Evolutionary conservation across 495 filamentous ascomycete species (phyloP), one percentile per base, ranked within the genome.

Genomic region (Penicillium bialowiezense): DNA sequence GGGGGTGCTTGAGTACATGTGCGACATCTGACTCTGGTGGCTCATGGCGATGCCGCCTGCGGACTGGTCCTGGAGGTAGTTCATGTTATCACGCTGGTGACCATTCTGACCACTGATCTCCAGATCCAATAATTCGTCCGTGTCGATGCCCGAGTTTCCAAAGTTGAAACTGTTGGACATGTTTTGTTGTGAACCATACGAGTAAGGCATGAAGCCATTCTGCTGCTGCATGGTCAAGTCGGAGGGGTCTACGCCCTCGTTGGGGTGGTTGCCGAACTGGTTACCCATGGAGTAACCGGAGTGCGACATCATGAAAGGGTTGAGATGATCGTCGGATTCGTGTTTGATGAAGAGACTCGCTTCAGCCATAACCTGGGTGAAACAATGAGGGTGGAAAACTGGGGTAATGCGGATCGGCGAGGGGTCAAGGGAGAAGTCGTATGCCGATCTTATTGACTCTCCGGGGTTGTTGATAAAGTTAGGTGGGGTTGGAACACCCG

Each of bases 1-100:
- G 7, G 90, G 91, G 3, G 90, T 95, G 56, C 85, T 86, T 21
- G 91, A 95, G 65, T 83, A 96, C 46, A 85, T 73, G 26, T 88
- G 83, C 23, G 84, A 86, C 60, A 87, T 80, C 24, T 84, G 79
- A 44, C 63, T 69, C 15, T 71, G 74, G 46, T 76, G 73, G 48
- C 71, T 78, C 62, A 75, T 72, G 36, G 71, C 65, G 44, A 76
- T 70, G 15, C 71, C 73, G 23, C 62, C 64, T 24, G 60, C 51
- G 23, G 74, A 70, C 46, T 78, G 75, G 42, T 73, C 75, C 41
- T 72, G 68, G 20, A 77, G 62, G 48, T 68, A 76, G 39, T 75
- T 75, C 55, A 73, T 63, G 48, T 70, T 59, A 13, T 42, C 51
- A 13, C 72, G 73, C 29, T 61, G 65, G 26, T 68, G 54, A 29